Percentiles rank a stretch among this genome's conserved stretches.
These are phyloP conservation scores for Steccherinum ochraceum DNA, from an alignment of 768 basidiomycete genomes.

Conservation along the genomic window DNA sequence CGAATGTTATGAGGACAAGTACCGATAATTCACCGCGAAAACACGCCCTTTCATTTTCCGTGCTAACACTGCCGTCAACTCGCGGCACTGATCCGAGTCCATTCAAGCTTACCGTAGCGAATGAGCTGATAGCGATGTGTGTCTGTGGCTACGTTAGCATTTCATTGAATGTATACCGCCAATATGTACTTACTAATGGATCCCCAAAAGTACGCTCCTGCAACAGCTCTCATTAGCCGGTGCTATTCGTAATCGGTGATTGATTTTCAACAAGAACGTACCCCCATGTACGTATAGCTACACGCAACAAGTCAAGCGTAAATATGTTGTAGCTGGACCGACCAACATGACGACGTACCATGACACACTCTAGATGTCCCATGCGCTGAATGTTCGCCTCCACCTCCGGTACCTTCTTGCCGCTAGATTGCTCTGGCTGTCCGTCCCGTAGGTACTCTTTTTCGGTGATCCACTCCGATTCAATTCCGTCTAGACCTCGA, in stretches of 20 bases:
- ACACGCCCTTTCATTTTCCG: constrained; percentile 66
- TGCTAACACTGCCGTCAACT: constrained; percentile 29
- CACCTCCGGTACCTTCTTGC: constrained; percentile 26
- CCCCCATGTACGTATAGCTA: constrained; percentile 67
- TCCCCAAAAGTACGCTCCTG: constrained; percentile 64
- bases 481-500: constrained; percentile 61
- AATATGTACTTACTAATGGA: constrained; percentile 54
- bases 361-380: constrained; percentile 49
- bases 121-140: constrained; percentile 58
- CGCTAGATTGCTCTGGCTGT: constrained; percentile 16
- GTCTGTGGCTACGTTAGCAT: constrained; percentile 26
- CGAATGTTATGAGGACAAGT: neutral
- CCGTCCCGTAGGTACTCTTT: constrained; percentile 34
- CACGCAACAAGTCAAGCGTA: constrained; percentile 10
- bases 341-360: constrained; percentile 31
- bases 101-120: constrained; percentile 39
- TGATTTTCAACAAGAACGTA: no score
- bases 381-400: constrained; percentile 40
- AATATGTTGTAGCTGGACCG: neutral
- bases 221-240: no score
- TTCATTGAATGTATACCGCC: neutral
- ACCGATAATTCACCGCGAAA: constrained; percentile 56
- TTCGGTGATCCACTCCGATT: constrained; percentile 58
- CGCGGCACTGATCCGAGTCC: no score
- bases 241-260: no score